A percentile compares a stretch with the other conserved stretches of the same genome.
Conservation (phyloP, 495 filamentous ascomycete species). For the Aspergillus avenaceus region DNA sequence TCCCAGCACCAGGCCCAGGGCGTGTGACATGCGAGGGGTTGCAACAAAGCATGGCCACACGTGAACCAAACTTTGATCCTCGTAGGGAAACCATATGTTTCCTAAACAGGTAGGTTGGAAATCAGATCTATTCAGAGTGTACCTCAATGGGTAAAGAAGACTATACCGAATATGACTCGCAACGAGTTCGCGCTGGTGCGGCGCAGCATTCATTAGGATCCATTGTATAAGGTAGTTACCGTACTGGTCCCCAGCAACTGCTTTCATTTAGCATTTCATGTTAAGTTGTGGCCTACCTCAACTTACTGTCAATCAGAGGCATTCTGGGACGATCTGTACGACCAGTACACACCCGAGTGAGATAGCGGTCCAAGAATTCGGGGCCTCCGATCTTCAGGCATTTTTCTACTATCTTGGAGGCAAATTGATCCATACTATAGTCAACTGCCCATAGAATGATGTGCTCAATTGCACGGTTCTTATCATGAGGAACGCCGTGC, state of each 20-base stretch:
- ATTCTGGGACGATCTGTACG: constrained; percentile 89
- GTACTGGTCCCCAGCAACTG: constrained; percentile 94
- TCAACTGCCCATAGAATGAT: constrained; percentile 88
- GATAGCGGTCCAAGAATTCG: constrained; percentile 89
- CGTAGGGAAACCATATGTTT: constrained; percentile 99
- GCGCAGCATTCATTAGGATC: constrained; percentile 81
- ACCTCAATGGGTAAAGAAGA: background rate
- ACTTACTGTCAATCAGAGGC: constrained; percentile 89
- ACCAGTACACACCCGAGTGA: constrained; percentile 88
- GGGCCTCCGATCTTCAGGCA: constrained; percentile 93
- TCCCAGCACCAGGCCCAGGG: constrained; percentile 73
- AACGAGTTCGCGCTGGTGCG: constrained; percentile 88
- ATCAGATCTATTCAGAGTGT: background rate
- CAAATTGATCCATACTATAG: constrained; percentile 99
- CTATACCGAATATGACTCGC: constrained; percentile 78
- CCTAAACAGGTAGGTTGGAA: constrained; percentile 26
- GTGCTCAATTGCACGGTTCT: constrained; percentile 89
- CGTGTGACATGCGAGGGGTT: constrained; percentile 84
- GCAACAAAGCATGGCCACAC: constrained; percentile 97
- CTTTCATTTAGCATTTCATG: constrained; percentile 21
- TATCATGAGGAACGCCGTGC: constrained; percentile 87
- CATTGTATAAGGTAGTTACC: constrained; percentile 98
- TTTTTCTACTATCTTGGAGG: constrained; percentile 98
- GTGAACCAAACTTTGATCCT: constrained; percentile 96
- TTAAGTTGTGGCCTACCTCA: background rate